A percentile compares a stretch with the other conserved stretches of the same genome.
These are phyloP conservation scores for Ceratocystis lukuohia DNA, from an alignment of 2,329 filamentous ascomycete genomes.

Conservation along the genomic window DNA sequence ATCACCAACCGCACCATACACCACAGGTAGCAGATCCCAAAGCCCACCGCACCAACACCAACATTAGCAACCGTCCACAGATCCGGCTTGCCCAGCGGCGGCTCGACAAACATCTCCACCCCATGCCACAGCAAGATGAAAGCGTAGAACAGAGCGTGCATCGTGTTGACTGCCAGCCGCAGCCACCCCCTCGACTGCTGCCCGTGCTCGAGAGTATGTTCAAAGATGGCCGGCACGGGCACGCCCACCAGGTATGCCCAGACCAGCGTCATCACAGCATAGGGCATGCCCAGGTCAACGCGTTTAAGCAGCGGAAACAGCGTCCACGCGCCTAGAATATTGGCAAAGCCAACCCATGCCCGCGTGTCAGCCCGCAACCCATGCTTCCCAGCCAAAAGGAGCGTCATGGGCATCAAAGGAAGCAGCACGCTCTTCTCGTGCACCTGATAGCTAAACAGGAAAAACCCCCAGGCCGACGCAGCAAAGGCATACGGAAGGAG, in stretches of 20 bases:
- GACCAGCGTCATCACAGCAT: conserved; percentile 67
- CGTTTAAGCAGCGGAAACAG: conserved; percentile 82
- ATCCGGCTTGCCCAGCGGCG: conserved; percentile 71
- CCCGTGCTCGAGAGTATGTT: conserved; percentile 21
- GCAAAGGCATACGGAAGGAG: conserved; percentile 70
- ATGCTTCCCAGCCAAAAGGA: conserved; percentile 64
- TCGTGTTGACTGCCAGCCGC: conserved; percentile 40
- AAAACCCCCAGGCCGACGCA: conserved; percentile 88
- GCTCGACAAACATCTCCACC: conserved; percentile 51
- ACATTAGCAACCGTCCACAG: conserved; percentile 91
- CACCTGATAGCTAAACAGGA: conserved; percentile 93
- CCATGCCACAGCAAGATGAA: conserved; percentile 73
- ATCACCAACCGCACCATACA: conserved; percentile 57
- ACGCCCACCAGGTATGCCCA: conserved; percentile 88
- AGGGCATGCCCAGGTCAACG: conserved; percentile 73
- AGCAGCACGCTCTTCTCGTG: conserved; percentile 95
- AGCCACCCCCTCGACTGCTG: conserved; percentile 12
- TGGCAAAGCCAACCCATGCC: conserved; percentile 93
- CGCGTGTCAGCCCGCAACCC: conserved; percentile 64
- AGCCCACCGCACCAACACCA: conserved; percentile 70
- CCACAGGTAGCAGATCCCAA: conserved; percentile 82
- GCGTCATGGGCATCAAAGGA: conserved; percentile 83
- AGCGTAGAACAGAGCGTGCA: conserved; percentile 65
- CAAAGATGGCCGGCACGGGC: conserved; percentile 56
- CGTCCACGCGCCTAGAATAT: conserved; percentile 79